A percentile compares a stretch with the other conserved stretches of the same genome.
These are phyloP conservation scores for Powellomyces hirtus DNA, from an alignment of 192 early-diverging fungal genomes.

Conservation along the genomic window DNA sequence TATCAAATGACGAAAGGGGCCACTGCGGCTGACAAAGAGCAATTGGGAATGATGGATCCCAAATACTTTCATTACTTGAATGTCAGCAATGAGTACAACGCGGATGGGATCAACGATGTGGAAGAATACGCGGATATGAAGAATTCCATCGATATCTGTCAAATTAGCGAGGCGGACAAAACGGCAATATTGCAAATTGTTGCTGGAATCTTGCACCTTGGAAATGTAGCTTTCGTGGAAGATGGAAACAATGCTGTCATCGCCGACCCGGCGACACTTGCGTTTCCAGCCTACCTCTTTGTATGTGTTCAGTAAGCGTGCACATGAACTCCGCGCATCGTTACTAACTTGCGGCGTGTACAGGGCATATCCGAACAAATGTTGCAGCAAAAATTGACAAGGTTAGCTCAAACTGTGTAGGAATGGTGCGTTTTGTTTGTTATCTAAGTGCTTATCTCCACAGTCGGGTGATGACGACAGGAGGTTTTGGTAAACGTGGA, in stretches of 20 bases:
- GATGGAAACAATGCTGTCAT: slow-evolving; percentile 65
- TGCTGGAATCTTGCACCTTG: slow-evolving; percentile 92
- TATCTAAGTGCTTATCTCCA: background rate
- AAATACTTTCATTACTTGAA: slow-evolving; percentile 53
- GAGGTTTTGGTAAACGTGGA: slow-evolving; percentile 50
- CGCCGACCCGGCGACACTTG: slow-evolving; percentile 42
- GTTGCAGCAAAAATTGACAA: slow-evolving; percentile 44
- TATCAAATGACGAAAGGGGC: slow-evolving; percentile 48
- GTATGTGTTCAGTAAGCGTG: background rate
- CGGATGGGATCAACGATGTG: slow-evolving; percentile 90
- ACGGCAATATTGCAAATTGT: slow-evolving; percentile 87
- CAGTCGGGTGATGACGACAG: slow-evolving; percentile 48
- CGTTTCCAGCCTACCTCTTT: slow-evolving; percentile 56
- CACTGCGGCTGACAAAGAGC: slow-evolving; percentile 37
- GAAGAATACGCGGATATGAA: slow-evolving; percentile 84
- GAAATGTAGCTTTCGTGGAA: slow-evolving; percentile 89
- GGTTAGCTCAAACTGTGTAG: slow-evolving; percentile 9
- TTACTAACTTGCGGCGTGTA: background rate
- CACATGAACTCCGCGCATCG: background rate
- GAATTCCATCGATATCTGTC: slow-evolving; percentile 91
- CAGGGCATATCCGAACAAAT: slow-evolving; percentile 36
- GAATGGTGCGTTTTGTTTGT: slow-evolving; percentile 3
- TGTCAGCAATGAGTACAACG: slow-evolving; percentile 48
- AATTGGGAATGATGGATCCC: slow-evolving; percentile 54
- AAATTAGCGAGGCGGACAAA: slow-evolving; percentile 77